Evolutionary conservation across 495 filamentous ascomycete genomes (phyloP).

Genomic region (Xylaria palmicola): DNA sequence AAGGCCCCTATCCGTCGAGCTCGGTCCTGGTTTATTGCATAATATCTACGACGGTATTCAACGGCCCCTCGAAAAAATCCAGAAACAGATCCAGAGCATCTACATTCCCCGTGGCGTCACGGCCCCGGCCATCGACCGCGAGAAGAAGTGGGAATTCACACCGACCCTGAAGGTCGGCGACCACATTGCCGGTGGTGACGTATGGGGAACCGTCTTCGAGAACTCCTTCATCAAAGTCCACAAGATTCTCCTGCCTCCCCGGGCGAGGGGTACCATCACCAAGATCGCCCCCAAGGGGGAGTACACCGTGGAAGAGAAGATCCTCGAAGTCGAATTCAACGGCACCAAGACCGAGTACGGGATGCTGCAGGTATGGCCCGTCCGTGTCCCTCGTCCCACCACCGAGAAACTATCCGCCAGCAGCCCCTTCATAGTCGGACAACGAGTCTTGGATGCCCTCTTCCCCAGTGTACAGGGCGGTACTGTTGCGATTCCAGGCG

Average conservation of each 20-base stretch:
- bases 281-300: slow-evolving; percentile 81
- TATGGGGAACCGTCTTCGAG: slow-evolving; percentile 91
- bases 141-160: slow-evolving; percentile 93
- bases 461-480: slow-evolving; percentile 97
- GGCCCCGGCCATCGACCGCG: slow-evolving; percentile 82
- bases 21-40: slow-evolving; percentile 95
- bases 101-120: slow-evolving; percentile 95
- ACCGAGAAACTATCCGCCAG: slow-evolving; percentile 87
- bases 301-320: slow-evolving; percentile 92
- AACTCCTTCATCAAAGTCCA: slow-evolving; percentile 95
- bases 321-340: slow-evolving; percentile 95
- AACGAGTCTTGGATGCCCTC: slow-evolving; percentile 94
- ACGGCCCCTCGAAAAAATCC: slow-evolving; percentile 84
- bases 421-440: slow-evolving; percentile 90
- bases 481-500: slow-evolving; percentile 96
- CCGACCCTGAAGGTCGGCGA: slow-evolving; percentile 91
- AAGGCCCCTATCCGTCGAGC: slow-evolving; percentile 95
- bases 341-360: slow-evolving; percentile 86
- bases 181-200: slow-evolving; percentile 92
- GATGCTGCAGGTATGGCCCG: slow-evolving; percentile 99
- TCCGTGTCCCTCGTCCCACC: slow-evolving; percentile 88
- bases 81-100: slow-evolving; percentile 74
- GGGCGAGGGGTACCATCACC: slow-evolving; percentile 88
- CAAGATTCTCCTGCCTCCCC: slow-evolving; percentile 91
- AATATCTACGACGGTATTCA: slow-evolving; percentile 99